Conservation (phyloP, 352 stramenopile genomes). For the Globisporangium apiculatum region DNA sequence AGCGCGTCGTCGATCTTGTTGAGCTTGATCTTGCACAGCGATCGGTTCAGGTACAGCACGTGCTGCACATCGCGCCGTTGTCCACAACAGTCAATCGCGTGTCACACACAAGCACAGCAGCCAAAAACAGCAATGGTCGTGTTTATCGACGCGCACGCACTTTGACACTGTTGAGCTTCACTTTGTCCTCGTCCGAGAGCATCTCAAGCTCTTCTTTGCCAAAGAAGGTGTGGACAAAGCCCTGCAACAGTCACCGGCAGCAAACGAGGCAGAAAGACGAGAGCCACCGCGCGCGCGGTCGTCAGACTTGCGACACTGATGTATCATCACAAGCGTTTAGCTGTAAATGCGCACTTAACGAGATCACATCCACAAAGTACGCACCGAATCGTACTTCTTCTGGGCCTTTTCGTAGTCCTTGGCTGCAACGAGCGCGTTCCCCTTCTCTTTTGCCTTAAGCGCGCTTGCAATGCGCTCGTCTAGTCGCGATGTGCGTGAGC, state of each 20-base stretch:
- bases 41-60: constrained; percentile 77
- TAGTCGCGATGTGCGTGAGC: constrained; percentile 16
- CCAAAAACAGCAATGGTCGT: neutral
- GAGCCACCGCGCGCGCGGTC: neutral
- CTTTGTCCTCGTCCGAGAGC: constrained; percentile 59
- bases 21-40: constrained; percentile 82
- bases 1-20: constrained; percentile 75
- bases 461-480: constrained; percentile 65
- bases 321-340: neutral
- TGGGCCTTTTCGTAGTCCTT: constrained; percentile 75
- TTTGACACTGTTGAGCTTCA: constrained; percentile 78
- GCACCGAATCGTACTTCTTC: constrained; percentile 82
- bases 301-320: neutral
- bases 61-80: constrained; percentile 13
- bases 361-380: neutral
- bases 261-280: neutral
- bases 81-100: neutral
- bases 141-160: constrained; percentile 12
- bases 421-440: constrained; percentile 53
- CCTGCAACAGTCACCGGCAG: constrained; percentile 19
- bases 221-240: constrained; percentile 85
- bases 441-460: constrained; percentile 75
- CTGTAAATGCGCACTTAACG: neutral
- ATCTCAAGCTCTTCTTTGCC: constrained; percentile 84
- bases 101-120: neutral